Base-by-base conservation (phyloP, 305 asterid species). In the Fraxinus sp. region DNA sequence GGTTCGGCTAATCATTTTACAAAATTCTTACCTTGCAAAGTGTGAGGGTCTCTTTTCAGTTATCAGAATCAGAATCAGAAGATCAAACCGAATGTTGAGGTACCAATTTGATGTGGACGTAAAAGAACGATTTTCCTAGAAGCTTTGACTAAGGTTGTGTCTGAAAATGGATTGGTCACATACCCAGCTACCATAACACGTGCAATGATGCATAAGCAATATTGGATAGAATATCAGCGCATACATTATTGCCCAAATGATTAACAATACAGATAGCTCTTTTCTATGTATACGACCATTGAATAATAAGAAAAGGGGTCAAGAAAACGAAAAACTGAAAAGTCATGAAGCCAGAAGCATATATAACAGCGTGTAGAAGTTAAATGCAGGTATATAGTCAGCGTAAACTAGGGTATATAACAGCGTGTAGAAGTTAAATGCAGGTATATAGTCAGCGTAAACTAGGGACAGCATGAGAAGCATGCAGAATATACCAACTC, bases 351-450 rank as follows among this genome's bases (percentile, higher is more conserved):
- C 74, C 33, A n/a, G 64, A 52, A 57, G 68, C 68, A 7, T 57
- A 18, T 30, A 28, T 70, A 28, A 32, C 39, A 77, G 36, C 36
- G 14, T 26, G 26, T 46, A 22, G 39, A 22, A 0, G 68, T 41
- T 37, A 79, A 73, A 77, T 78, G 82, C 24, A 85, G 8, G 55
- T 33, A 75, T 36, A 81, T 18, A 57, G 77, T 36, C 75, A 70
- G 20, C 71, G 76, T 79, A 73, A 79, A 85, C 59, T 80, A 55
- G 68, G 64, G 57, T 28, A 28, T 28, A 28, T 28, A 28, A 28
- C 32, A 28, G 32, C 3, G 32, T 28, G 32, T 28, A 1, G 32
- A 28, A 28, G 32, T 28, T 28, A 28, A 28, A 28, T 28, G 32
- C 32, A 28, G 32, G 32, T 28, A 28, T 28, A 28, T 28, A 28